These are phyloP conservation scores for Wickerhamiella azymoides DNA, from an alignment of 805 yeast genomes.

Conservation along the genomic window DNA sequence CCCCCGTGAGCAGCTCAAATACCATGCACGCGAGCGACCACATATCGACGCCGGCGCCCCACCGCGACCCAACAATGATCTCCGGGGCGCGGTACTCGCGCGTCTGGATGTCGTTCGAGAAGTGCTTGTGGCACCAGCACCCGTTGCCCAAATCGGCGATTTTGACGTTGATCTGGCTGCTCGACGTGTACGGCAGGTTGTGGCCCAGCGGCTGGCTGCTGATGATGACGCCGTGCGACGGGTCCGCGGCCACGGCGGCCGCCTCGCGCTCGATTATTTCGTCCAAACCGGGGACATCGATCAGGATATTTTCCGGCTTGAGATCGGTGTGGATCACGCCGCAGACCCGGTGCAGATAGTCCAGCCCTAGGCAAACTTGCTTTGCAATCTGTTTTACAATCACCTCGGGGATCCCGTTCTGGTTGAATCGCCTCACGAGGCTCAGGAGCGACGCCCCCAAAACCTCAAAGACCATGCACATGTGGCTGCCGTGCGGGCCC, in stretches of 20 bases:
- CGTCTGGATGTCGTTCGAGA: conserved; percentile 81
- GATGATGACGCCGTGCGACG: conserved; percentile 18
- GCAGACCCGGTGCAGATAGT: conserved; percentile 55
- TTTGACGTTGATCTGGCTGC: conserved; percentile 39
- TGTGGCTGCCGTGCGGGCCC: conserved; percentile 87
- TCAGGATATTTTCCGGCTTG: conserved; percentile 62
- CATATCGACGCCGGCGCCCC: conserved; percentile 93
- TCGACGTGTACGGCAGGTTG: conserved; percentile 10
- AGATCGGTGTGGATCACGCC: conserved; percentile 65
- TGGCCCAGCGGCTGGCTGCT: conserved; percentile 24
- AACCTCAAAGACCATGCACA: conserved; percentile 95
- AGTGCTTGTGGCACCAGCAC: conserved; percentile 67
- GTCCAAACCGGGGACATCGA: conserved; percentile 75
- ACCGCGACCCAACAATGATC: conserved; percentile 57
- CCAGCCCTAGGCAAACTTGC: conserved; percentile 59
- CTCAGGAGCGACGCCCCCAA: conserved; percentile 87
- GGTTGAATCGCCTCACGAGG: conserved; percentile 61
- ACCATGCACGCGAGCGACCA: conserved; percentile 93
- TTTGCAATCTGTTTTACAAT: conserved; percentile 72
- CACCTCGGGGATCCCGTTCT: conserved; percentile 62
- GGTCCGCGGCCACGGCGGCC: conserved; percentile 32
- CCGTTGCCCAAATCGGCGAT: conserved; percentile 93
- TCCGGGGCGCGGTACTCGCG: conserved; percentile 91
- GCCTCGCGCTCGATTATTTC: conserved; percentile 52
- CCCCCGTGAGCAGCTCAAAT: conserved; percentile 88